Evolutionary conservation across 495 filamentous ascomycete species (phyloP), one percentile per base, ranked within the genome.

Genomic region (Lasiosphaeriaceae sp.): DNA sequence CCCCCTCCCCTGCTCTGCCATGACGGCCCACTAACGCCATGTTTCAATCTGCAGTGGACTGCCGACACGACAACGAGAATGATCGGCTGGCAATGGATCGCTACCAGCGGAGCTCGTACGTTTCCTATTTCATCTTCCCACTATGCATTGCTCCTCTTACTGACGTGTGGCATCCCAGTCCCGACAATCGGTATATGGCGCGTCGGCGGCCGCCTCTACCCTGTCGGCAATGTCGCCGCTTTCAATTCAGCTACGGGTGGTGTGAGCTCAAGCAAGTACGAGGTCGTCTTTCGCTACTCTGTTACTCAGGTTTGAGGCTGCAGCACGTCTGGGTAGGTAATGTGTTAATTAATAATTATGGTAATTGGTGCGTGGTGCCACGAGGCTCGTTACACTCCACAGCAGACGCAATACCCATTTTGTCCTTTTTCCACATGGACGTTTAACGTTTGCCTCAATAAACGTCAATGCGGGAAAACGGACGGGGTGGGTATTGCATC

Each of bases 41-140:
- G 14, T 31, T 11, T 26, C 29, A 16, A n/a, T 20, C 11, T 3
- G 11, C 37, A 59, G 57, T 60, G 47, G 47, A 48, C 58, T 12
- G 5, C 56, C n/a, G n/a, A 60, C 43, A 56, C 58, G n/a, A 26
- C 7, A 14, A 55, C 58, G 2, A 31, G n/a, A 5, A 21, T 22
- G 20, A 41, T 60, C 17, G 43, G 26, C 20, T 60, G 58, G 52
- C 5, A 52, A 7, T 60, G 58, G 58, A 51, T 51, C 57, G 37
- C 20, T 39, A 12, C 26, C 12, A 37, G 29, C 41, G 56, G 56
- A 29, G 39, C 39, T 2, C 17, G 56, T 58, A 53, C 16, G 56
- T 52, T 49, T 41, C 51, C 37, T 26, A 7, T 16, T 9, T 50
- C 26, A 2, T 37, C 35, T 37, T 26, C 19, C n/a, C 21, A 12